Evolutionary conservation across 192 early-diverging fungal genomes (phyloP).

Genomic region (Rhizophagus clarus): DNA sequence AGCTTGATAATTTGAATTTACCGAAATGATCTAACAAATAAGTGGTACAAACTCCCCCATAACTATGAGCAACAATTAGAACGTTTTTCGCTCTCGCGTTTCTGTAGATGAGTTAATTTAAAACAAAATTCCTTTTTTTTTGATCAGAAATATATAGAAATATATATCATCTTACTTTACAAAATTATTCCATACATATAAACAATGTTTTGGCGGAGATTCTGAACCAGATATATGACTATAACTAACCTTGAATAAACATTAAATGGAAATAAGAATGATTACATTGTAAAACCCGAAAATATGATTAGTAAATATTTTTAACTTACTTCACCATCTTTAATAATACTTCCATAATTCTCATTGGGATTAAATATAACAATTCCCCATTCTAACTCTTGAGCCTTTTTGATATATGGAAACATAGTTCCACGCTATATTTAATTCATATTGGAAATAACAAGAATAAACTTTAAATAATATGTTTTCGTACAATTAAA

Average conservation of each 20-base stretch:
- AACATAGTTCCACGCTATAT: constrained; percentile 34
- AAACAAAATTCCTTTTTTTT: not conserved
- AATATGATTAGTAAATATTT: not conserved
- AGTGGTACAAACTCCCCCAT: constrained; percentile 21
- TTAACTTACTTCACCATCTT: constrained; percentile 10
- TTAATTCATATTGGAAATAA: not conserved
- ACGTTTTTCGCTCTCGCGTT: not conserved
- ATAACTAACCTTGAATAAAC: not conserved
- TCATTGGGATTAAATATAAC: constrained; percentile 37
- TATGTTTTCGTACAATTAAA: not conserved
- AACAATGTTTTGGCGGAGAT: constrained; percentile 30
- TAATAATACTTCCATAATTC: constrained; percentile 2
- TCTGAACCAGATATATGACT: not conserved
- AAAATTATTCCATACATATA: constrained; percentile 39
- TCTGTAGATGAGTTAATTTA: not conserved
- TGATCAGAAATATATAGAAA: not conserved
- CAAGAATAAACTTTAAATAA: not conserved
- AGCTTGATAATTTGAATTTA: not conserved
- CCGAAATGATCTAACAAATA: not conserved
- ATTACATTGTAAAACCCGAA: not conserved
- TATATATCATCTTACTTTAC: constrained; percentile 13
- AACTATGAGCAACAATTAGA: constrained; percentile 23
- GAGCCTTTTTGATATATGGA: constrained; percentile 35
- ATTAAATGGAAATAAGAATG: not conserved
- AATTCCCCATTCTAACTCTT: constrained; percentile 32